These are phyloP conservation scores for Aspergillus novoparasiticus DNA, from an alignment of 2,329 filamentous ascomycete genomes.

Conservation along the genomic window DNA sequence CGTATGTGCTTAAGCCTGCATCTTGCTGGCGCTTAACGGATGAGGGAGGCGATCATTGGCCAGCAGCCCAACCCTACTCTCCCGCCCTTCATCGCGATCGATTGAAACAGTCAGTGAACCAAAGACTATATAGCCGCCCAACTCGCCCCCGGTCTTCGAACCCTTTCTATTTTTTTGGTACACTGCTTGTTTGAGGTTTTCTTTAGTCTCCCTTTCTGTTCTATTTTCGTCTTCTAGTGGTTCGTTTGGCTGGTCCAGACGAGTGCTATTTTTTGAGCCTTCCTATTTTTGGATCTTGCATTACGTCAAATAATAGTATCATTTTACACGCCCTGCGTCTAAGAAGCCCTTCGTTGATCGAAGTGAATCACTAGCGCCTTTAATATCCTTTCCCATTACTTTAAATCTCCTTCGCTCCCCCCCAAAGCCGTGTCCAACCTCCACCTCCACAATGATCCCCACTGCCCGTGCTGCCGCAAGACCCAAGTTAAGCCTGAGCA, in stretches of 20 bases:
- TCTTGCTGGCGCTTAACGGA: conserved; percentile 21
- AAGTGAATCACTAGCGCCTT: conserved; percentile 24
- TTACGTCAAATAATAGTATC: conserved; percentile 30
- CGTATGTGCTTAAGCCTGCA: conserved; percentile 19
- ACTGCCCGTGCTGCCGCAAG: conserved; percentile 42
- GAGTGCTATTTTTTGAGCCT: conserved; percentile 26
- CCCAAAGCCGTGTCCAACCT: conserved; percentile 9
- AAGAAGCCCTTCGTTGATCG: conserved; percentile 40
- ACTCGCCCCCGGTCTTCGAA: conserved; percentile 14
- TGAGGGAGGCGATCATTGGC: conserved; percentile 16
- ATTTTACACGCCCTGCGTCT: conserved; percentile 22
- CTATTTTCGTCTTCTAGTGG: conserved; percentile 36
- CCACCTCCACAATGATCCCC: conserved; percentile 36
- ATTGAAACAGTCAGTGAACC: neutral
- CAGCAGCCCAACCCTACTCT: conserved; percentile 1
- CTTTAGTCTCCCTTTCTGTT: conserved; percentile 30
- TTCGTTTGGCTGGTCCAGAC: conserved; percentile 50
- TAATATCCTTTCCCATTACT: conserved; percentile 8
- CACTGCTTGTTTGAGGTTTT: conserved; percentile 38
- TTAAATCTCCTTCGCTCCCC: conserved; percentile 2
- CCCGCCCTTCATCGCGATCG: neutral
- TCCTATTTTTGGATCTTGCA: conserved; percentile 23
- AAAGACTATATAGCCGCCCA: conserved; percentile 39
- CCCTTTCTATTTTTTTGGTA: conserved; percentile 25
- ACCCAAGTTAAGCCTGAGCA: conserved; percentile 52